A percentile compares a stretch with the other conserved stretches of the same genome.
phyloP scores from a whole-genome alignment of 495 filamentous ascomycete genomes.

The Hypoxylon fuscum region DNA sequence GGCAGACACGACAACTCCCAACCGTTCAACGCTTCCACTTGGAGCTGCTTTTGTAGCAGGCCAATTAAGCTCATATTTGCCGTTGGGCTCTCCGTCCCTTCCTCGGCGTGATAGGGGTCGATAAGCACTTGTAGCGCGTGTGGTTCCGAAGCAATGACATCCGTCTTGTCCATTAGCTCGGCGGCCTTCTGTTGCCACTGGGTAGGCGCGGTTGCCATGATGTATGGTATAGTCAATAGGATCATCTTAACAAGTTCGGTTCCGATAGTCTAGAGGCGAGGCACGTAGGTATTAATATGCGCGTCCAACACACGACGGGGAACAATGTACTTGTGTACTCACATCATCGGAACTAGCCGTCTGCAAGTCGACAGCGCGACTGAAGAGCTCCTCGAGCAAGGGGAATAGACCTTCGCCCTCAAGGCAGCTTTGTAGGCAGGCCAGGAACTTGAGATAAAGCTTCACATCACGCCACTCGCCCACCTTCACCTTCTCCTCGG shows the following conservation, averaged over 20 bases:
- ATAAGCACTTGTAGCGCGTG: conserved; percentile 84
- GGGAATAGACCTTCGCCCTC: conserved; percentile 88
- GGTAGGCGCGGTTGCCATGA: conserved; percentile 74
- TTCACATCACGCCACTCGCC: conserved; percentile 93
- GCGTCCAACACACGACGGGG: background rate
- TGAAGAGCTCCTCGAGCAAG: conserved; percentile 84
- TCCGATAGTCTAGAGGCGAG: conserved; percentile 70
- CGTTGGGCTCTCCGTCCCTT: conserved; percentile 45
- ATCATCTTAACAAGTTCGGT: conserved; percentile 95
- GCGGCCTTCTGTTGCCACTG: conserved; percentile 73
- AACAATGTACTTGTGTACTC: conserved; percentile 49
- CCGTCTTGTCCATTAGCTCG: conserved; percentile 88
- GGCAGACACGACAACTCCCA: conserved; percentile 86
- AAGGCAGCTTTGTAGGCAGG: conserved; percentile 78
- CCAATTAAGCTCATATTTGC: conserved; percentile 72
- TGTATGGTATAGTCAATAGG: conserved; percentile 89
- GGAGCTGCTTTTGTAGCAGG: conserved; percentile 85
- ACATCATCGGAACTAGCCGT: conserved; percentile 91
- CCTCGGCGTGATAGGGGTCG: conserved; percentile 77
- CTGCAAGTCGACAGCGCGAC: conserved; percentile 85
- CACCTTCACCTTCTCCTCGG: conserved; percentile 68
- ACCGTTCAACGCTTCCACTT: conserved; percentile 69
- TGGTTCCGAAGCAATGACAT: conserved; percentile 85
- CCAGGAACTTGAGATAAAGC: conserved; percentile 86
- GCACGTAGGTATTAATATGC: conserved; percentile 19